phyloP scores from a whole-genome alignment of 2,329 filamentous ascomycete species.

The Diatrype stigma region DNA sequence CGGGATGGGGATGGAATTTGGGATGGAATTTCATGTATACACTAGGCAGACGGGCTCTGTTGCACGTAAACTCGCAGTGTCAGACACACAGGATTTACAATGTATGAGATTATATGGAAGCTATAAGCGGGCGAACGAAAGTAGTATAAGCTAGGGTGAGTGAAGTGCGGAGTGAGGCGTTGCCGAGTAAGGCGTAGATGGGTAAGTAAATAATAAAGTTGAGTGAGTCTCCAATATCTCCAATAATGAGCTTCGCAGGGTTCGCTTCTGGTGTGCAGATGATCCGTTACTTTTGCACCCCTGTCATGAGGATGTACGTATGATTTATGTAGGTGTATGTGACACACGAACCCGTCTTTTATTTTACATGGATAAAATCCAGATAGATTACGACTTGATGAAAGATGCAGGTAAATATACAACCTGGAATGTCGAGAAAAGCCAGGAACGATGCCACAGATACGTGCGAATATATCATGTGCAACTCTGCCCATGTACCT shows the following conservation, averaged over 20 bases:
- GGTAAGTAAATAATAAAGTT: background rate
- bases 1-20: conserved; percentile 8
- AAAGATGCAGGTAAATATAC: background rate
- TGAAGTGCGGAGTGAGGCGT: background rate
- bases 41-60: background rate
- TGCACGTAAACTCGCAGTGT: background rate
- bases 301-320: background rate
- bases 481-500: too few relatives aligned
- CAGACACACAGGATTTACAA: background rate
- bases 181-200: too few relatives aligned
- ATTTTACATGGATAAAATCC: too few relatives aligned
- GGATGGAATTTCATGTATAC: background rate
- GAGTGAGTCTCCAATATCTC: background rate
- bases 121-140: too few relatives aligned
- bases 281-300: background rate
- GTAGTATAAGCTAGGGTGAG: background rate
- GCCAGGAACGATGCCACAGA: too few relatives aligned
- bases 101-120: too few relatives aligned
- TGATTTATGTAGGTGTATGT: background rate
- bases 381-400: too few relatives aligned
- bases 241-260: background rate
- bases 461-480: too few relatives aligned
- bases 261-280: background rate
- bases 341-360: background rate
- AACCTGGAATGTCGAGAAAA: background rate